Conservation (phyloP, 352 stramenopile species). For the Pythium plurisporium region DNA sequence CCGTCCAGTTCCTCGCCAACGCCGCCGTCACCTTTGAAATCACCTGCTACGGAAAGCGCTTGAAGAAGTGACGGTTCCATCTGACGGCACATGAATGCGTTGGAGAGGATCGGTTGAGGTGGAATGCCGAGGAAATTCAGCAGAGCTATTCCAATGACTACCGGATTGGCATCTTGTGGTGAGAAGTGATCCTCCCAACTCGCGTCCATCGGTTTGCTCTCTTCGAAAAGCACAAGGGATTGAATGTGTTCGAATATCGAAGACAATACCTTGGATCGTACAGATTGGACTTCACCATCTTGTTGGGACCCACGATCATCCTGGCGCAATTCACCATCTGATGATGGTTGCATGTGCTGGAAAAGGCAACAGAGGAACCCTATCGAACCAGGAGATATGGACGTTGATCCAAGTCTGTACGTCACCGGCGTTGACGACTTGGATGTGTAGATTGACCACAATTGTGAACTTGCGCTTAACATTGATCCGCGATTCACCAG, state of each 20-base stretch:
- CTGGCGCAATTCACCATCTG: background rate
- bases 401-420: background rate
- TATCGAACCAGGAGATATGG: conserved; percentile 9
- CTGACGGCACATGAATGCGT: background rate
- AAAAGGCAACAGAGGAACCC: conserved; percentile 11
- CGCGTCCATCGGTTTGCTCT: conserved; percentile 12
- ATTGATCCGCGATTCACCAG: conserved; percentile 5
- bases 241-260: conserved; percentile 16
- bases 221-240: conserved; percentile 5
- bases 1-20: conserved; percentile 15
- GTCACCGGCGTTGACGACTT: background rate
- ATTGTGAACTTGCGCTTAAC: background rate
- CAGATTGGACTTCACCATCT: background rate
- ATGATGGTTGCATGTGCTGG: conserved; percentile 14
- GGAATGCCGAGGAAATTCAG: conserved; percentile 12
- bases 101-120: background rate
- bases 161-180: background rate
- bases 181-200: conserved; percentile 11
- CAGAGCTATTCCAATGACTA: conserved; percentile 3
- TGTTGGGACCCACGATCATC: background rate
- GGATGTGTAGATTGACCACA: conserved; percentile 14
- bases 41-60: background rate
- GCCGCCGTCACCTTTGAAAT: background rate
- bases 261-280: conserved; percentile 1
- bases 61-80: conserved; percentile 8